Conservation (phyloP, 2,329 filamentous ascomycete genomes). For the Aspergillus pseudotamarii region DNA sequence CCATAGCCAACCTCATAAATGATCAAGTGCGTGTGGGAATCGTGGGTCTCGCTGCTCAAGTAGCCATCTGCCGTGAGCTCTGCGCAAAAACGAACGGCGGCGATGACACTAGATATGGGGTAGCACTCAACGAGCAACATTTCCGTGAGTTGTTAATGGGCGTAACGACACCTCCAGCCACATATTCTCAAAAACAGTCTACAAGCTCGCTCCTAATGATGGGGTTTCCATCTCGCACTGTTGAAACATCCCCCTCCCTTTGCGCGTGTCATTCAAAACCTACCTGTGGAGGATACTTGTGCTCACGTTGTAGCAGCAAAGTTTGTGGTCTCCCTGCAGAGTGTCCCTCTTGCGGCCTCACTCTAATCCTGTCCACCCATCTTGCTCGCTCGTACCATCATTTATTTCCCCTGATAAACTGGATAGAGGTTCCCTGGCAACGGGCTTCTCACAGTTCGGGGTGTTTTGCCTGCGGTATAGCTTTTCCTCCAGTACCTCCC, state of each 20-base stretch:
- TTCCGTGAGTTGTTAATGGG: constrained; percentile 87
- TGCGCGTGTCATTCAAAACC: constrained; percentile 91
- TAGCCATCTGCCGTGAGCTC: constrained; percentile 89
- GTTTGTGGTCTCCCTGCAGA: constrained; percentile 89
- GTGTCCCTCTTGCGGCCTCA: constrained; percentile 88
- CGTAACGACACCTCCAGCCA: constrained; percentile 85
- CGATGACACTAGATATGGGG: constrained; percentile 70
- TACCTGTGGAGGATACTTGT: constrained; percentile 82
- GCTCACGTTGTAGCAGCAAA: constrained; percentile 83
- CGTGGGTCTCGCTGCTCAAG: constrained; percentile 86
- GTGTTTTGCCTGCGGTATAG: constrained; percentile 76
- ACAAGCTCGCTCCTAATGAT: constrained; percentile 78
- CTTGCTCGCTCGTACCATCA: constrained; percentile 92
- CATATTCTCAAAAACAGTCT: constrained; percentile 61
- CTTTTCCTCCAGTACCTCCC: constrained; percentile 64
- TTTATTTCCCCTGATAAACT: constrained; percentile 85
- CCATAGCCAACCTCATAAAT: constrained; percentile 73
- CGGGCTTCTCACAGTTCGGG: constrained; percentile 63
- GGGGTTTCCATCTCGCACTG: constrained; percentile 89
- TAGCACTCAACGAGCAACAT: constrained; percentile 84
- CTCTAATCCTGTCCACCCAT: constrained; percentile 91
- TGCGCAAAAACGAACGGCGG: constrained; percentile 85
- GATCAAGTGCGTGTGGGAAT: constrained; percentile 87
- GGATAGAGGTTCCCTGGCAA: constrained; percentile 85
- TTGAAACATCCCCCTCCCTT: constrained; percentile 71